Percentiles rank a stretch among this genome's conserved stretches.
phyloP scores from a whole-genome alignment of 2,329 filamentous ascomycete species.

The Fusarium keratoplasticum region DNA sequence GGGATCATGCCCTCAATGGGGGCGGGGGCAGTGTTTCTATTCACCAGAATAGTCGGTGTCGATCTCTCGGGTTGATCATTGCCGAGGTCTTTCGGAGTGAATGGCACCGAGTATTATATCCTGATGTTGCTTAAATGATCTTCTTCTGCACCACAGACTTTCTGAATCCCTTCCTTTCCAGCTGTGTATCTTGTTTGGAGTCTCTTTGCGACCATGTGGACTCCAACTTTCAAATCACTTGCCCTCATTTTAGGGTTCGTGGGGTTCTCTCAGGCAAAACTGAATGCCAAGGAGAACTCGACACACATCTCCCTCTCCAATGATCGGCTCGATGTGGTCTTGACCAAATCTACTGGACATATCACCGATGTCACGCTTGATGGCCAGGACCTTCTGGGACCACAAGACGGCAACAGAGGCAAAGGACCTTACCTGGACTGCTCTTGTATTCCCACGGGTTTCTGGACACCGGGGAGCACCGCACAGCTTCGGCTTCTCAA shows the following conservation, averaged over 20 bases:
- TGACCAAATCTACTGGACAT: constrained; percentile 29
- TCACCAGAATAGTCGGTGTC: neutral
- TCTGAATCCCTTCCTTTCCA: too few relatives aligned
- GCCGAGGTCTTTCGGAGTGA: constrained; percentile 13
- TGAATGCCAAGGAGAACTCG: constrained; percentile 26
- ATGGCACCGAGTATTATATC: neutral
- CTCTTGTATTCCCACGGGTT: constrained; percentile 67
- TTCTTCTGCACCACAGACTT: neutral
- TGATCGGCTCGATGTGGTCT: constrained; percentile 13
- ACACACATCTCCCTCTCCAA: constrained; percentile 37
- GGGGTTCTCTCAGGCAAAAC: neutral
- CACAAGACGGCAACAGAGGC: constrained; percentile 49
- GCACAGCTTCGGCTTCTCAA: constrained; percentile 57
- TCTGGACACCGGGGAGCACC: constrained; percentile 66
- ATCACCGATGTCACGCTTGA: constrained; percentile 39
- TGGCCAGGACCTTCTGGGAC: constrained; percentile 61
- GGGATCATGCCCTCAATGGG: neutral
- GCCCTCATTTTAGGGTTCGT: constrained; percentile 4
- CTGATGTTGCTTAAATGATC: neutral
- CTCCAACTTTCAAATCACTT: neutral
- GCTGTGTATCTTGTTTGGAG: neutral
- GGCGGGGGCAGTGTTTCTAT: constrained; percentile 20
- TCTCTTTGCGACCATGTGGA: constrained; percentile 2
- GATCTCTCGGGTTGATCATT: neutral
- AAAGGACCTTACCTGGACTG: constrained; percentile 70